Evolutionary conservation across 106 monocot genomes (phyloP).

Genomic region (Apostasia shenzhenica): DNA sequence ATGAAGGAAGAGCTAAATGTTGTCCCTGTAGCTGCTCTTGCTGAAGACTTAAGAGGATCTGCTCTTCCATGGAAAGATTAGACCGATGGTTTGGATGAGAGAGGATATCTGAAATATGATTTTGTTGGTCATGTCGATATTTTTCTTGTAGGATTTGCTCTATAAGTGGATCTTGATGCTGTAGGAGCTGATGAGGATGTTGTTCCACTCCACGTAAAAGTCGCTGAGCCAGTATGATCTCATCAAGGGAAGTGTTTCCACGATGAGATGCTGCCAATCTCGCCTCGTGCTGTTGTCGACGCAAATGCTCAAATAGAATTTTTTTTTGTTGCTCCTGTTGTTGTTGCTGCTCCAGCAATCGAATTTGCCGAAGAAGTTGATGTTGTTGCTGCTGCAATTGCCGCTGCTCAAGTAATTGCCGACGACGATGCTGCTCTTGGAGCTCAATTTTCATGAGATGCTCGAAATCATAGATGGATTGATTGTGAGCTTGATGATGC

Average conservation of each 20-base stretch:
- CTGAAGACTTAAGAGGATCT: slow-evolving; percentile 55
- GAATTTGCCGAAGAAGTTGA: slow-evolving; percentile 11
- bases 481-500: slow-evolving; percentile 27
- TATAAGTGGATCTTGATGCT: slow-evolving; percentile 45
- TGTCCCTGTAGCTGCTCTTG: slow-evolving; percentile 60
- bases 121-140: slow-evolving; percentile 42
- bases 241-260: slow-evolving; percentile 25
- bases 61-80: slow-evolving; percentile 67
- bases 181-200: slow-evolving; percentile 40
- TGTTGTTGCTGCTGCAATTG: slow-evolving; percentile 3
- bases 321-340: slow-evolving; percentile 61
- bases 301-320: slow-evolving; percentile 64
- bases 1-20: too few relatives aligned
- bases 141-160: slow-evolving; percentile 80
- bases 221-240: slow-evolving; percentile 36
- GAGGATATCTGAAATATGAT: slow-evolving; percentile 42
- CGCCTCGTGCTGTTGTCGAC: slow-evolving; percentile 49
- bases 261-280: slow-evolving; percentile 21
- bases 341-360: slow-evolving; percentile 31
- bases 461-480: slow-evolving; percentile 36
- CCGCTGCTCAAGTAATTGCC: too few relatives aligned
- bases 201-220: slow-evolving; percentile 50
- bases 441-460: slow-evolving; percentile 46
- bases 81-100: slow-evolving; percentile 51
- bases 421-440: slow-evolving; percentile 26